phyloP scores from a whole-genome alignment of 768 basidiomycete species.

The Infundibulicybe gibba region DNA sequence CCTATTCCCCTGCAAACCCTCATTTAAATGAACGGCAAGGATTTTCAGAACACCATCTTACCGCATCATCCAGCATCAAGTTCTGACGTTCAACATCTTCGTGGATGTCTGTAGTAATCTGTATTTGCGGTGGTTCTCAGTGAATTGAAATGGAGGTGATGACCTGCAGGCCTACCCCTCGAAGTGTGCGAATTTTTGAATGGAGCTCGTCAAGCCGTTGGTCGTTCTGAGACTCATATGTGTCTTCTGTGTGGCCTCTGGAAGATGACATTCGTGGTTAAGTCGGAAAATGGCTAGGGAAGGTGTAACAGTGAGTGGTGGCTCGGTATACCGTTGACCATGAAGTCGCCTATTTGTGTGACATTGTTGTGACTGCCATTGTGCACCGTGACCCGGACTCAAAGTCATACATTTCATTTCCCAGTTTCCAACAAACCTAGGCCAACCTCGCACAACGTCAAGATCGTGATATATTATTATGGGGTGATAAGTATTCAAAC shows the following conservation, averaged over 20 bases:
- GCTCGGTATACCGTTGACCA: too few relatives aligned
- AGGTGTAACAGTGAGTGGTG: too few relatives aligned
- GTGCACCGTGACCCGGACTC: too few relatives aligned
- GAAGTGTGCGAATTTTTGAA: constrained; percentile 76
- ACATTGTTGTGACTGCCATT: too few relatives aligned
- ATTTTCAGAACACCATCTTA: constrained; percentile 25
- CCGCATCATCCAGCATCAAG: constrained; percentile 70
- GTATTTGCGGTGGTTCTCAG: not conserved
- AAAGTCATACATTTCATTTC: too few relatives aligned
- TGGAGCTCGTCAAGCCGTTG: constrained; percentile 80
- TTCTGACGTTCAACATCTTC: constrained; percentile 85
- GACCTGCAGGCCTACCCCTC: constrained; percentile 51
- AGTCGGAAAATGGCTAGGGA: too few relatives aligned
- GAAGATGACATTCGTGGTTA: constrained; percentile 33
- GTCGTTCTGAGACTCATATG: constrained; percentile 85
- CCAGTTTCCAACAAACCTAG: too few relatives aligned
- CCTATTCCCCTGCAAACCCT: constrained; percentile 49
- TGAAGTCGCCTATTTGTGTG: too few relatives aligned
- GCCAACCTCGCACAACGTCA: too few relatives aligned
- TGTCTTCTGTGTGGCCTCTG: constrained; percentile 53
- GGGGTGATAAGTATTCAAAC: too few relatives aligned
- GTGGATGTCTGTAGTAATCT: constrained; percentile 90
- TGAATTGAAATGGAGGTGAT: not conserved
- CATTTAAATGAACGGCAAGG: constrained; percentile 1
- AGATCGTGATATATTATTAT: too few relatives aligned